Base-by-base conservation (phyloP, 768 basidiomycete species). In the Dioszegia aurantiaca region DNA sequence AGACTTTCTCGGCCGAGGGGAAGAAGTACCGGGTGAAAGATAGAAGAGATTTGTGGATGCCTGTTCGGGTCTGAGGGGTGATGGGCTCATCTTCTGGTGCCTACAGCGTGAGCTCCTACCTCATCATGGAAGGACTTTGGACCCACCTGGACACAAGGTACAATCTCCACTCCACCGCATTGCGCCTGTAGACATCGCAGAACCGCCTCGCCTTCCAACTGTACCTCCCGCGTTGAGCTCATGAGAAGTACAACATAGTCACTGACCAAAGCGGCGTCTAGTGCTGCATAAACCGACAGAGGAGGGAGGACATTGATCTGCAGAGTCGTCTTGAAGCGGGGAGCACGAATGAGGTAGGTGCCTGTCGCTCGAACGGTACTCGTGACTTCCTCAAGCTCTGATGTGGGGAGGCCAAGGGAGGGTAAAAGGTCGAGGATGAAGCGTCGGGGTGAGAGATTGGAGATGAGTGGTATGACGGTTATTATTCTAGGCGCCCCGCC, bases 21-120 rank as follows among this genome's bases (percentile, higher is more conserved):
- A 89, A 88, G 76, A 98, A 99, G 78, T 97, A 97, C 63, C 87
- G 86, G 57, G 93, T 85, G 80, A 97, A 99, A 10, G 92, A 95
- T 9, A 94, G 82, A 4, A 97, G 81, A 0, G 91, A 95, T 78
- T 90, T 92, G 55, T 90, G 78, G 45, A 91, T 82, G 17, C 83
- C 83, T 1, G 83, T 68, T 28, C 84, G 84, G 30, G 83, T 78
- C 77, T 90, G 62, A 0, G 75, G 75, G 21, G 59, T 58, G 44
- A 74, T 90, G 6, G 69, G 70, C n/a, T 71, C 53, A 23, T 59
- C 61, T 45, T 60, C 60, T 21, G 68, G 74, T 33, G 67, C 68
- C 62, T 64, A 63, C 5, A 19, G 3, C 3, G 42, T 57, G 30
- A 60, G 48, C 33, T 6, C 14, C 6, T 17, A 19, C 48, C 19